phyloP scores from a whole-genome alignment of 2,329 filamentous ascomycete genomes.

The Trichoderma arundinaceum region DNA sequence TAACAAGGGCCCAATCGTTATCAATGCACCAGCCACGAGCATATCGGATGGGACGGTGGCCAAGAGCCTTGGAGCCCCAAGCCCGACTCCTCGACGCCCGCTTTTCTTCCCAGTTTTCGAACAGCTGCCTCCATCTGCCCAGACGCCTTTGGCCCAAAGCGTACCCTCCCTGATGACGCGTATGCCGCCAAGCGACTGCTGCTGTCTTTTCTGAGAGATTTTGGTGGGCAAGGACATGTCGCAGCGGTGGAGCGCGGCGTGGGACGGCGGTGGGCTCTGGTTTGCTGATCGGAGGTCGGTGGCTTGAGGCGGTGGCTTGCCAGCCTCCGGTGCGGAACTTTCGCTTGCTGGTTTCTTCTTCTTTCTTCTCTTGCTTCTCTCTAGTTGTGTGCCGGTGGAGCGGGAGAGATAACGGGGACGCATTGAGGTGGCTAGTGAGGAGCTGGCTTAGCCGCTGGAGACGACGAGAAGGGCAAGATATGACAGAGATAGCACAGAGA shows the following conservation, averaged over 20 bases:
- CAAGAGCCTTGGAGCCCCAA: no score
- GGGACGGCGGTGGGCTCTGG: conserved; percentile 7
- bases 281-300: conserved; percentile 25
- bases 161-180: conserved; percentile 25
- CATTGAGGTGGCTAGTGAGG: no score
- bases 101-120: neutral
- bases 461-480: no score
- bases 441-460: no score
- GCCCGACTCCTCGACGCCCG: neutral
- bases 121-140: neutral
- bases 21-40: conserved; percentile 28
- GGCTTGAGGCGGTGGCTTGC: conserved; percentile 24
- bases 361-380: neutral
- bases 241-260: conserved; percentile 22
- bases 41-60: conserved; percentile 25
- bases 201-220: no score
- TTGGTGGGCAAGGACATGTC: conserved; percentile 4
- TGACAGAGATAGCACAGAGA: no score
- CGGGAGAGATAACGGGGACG: no score
- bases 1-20: conserved; percentile 26
- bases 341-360: neutral
- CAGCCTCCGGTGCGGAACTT: conserved; percentile 5
- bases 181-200: no score
- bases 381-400: no score
- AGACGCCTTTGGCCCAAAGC: conserved; percentile 1